Conservation (phyloP, 768 basidiomycete species). For the Clavaria fumosa region DNA sequence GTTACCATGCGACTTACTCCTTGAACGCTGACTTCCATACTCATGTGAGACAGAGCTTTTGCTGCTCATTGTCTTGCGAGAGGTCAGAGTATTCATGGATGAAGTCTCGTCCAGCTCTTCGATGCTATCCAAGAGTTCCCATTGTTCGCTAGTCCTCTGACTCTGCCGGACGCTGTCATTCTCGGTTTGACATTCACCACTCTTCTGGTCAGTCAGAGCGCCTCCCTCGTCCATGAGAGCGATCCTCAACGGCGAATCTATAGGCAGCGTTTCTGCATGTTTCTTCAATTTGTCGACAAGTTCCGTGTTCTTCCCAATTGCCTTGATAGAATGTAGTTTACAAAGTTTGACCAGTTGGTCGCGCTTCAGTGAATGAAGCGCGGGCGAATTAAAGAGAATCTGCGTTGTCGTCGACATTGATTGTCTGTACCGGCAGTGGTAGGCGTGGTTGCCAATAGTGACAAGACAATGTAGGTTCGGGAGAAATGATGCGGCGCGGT, state of each 20-base stretch:
- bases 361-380: constrained; percentile 68
- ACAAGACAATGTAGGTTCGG: no score
- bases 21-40: constrained; percentile 55
- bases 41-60: no score
- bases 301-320: constrained; percentile 63
- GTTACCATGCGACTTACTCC: constrained; percentile 43
- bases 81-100: constrained; percentile 34
- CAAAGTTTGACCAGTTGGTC: constrained; percentile 76
- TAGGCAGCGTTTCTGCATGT: constrained; percentile 50
- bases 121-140: constrained; percentile 82
- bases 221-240: constrained; percentile 34
- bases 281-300: constrained; percentile 52
- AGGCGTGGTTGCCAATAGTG: no score
- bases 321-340: constrained; percentile 71
- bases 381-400: constrained; percentile 75
- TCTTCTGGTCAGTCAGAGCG: constrained; percentile 11
- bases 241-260: constrained; percentile 37
- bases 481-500: no score
- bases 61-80: no score
- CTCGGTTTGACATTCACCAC: constrained; percentile 17
- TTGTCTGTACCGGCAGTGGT: not conserved
- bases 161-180: constrained; percentile 12
- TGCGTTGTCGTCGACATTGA: constrained; percentile 57
- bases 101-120: constrained; percentile 47
- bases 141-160: constrained; percentile 58